phyloP scores from a whole-genome alignment of 352 stramenopile genomes.

The Aphanomyces stellatus region DNA sequence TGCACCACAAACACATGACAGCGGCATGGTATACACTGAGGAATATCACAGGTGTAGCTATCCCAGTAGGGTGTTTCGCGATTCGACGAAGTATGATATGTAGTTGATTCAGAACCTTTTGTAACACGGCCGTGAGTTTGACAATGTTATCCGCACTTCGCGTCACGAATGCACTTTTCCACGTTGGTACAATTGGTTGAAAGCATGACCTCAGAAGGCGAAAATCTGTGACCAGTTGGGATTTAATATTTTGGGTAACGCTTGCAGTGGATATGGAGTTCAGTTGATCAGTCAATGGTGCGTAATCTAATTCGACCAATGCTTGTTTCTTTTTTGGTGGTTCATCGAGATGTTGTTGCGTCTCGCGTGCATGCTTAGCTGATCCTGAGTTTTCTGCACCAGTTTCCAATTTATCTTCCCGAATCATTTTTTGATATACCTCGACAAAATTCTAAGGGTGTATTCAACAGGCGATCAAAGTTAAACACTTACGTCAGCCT shows the following conservation, averaged over 20 bases:
- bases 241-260: no score
- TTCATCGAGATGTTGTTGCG: no score
- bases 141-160: background rate
- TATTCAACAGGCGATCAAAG: background rate
- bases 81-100: background rate
- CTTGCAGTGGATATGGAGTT: no score
- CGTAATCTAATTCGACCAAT: no score
- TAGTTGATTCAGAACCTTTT: background rate
- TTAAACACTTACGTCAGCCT: background rate
- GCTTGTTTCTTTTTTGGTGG: background rate
- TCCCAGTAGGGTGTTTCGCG: background rate
- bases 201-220: no score
- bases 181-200: background rate
- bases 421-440: background rate
- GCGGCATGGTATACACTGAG: background rate
- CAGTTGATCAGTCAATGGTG: no score
- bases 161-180: background rate
- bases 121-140: background rate
- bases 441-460: background rate
- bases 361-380: no score
- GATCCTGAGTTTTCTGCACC: no score
- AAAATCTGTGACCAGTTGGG: no score
- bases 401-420: no score
- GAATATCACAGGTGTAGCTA: background rate
- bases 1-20: background rate